Percentiles rank a stretch among this genome's conserved stretches.
Conservation (phyloP, 1,284 basidiomycete species). For the Ceratobasidium sp. region DNA sequence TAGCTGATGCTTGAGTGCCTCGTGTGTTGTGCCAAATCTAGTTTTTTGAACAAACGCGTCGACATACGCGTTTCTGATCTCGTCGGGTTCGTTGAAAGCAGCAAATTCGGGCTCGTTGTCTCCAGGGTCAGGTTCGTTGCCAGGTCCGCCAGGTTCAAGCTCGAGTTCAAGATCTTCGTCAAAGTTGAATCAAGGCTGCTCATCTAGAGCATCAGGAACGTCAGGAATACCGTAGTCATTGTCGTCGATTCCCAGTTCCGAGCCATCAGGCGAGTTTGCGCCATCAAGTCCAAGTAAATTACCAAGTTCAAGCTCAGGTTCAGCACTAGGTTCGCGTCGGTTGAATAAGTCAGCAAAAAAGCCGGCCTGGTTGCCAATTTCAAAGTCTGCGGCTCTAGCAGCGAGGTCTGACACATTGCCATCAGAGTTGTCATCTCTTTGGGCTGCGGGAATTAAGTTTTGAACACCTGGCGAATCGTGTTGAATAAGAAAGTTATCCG, state of each 20-base stretch:
- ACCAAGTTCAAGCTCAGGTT: neutral
- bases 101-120: neutral
- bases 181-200: neutral
- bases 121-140: neutral
- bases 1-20: conserved; percentile 15
- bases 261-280: neutral
- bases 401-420: neutral
- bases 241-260: neutral
- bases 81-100: conserved; percentile 1
- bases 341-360: neutral
- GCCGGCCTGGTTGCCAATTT: neutral
- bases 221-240: neutral
- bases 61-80: conserved; percentile 15
- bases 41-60: conserved; percentile 25
- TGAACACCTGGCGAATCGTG: neutral
- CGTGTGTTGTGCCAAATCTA: neutral
- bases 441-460: neutral
- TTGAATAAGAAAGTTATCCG: neutral
- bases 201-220: neutral
- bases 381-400: neutral
- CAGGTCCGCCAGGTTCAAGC: neutral
- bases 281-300: neutral
- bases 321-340: no score
- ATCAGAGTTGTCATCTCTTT: neutral
- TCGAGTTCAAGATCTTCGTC: neutral